Evolutionary conservation across 1,284 basidiomycete genomes (phyloP), one percentile per base, ranked within the genome.

Genomic region (Cutaneotrichosporon mucoides): DNA sequence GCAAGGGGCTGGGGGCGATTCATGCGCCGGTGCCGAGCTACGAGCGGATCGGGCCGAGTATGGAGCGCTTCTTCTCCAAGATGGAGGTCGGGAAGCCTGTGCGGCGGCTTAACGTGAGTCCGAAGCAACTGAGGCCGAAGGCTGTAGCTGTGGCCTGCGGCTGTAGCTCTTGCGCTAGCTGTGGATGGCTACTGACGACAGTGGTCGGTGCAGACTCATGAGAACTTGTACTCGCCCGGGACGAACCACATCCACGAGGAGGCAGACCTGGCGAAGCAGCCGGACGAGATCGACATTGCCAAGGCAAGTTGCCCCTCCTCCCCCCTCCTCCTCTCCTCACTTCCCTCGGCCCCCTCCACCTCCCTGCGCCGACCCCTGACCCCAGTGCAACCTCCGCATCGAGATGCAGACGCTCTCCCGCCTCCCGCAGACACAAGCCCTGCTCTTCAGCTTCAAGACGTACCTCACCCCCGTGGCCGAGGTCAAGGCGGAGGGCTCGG

Each of bases 401-500:
- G 61, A 63, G 52, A 43, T 54, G 55, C 61, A 63, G 52, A 59
- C 55, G 3, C 61, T 63, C 34, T 50, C 52, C 7, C 61, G 61
- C 15, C 48, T 63, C 33, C 61, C 57, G 6, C 8, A 43, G 7
- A 48, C 57, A 3, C 12, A 42, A 4, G 61, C 57, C 7, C 52
- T 63, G 33, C 43, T 63, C 13, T 63, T 63, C 55, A 38, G 33
- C 24, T 63, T 63, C 55, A 59, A 59, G 55, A 63, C 57, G 40
- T 63, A 59, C 52, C 37, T 63, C 33, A 51, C 49, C 16, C 57
- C 61, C 11, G 47, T 63, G 16, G 37, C 53, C 3, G 46, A 59
- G 35, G 33, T 62, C 37, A 53, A 53, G 50, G 60, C 60, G 1
- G 56, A 62, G 54, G 60, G 60, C 1, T 35, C n/a, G 11, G 60